Percentiles rank a stretch among this genome's conserved stretches.
These are phyloP conservation scores for Fonsecaea erecta DNA, from an alignment of 2,329 filamentous ascomycete species.

Conservation along the genomic window DNA sequence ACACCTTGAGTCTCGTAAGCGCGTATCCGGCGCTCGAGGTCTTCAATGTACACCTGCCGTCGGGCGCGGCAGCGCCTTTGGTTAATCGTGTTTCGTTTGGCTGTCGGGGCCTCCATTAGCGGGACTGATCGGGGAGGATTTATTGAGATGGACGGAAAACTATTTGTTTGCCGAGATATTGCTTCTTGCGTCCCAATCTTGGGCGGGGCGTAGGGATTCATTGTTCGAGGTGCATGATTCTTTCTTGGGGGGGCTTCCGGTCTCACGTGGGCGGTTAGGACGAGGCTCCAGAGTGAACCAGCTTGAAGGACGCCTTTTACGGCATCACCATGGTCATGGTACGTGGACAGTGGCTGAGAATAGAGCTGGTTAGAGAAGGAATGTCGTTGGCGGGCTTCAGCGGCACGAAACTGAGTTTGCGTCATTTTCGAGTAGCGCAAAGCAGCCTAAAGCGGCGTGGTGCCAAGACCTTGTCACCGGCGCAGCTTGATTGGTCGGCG, in stretches of 20 bases:
- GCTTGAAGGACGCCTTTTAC: background rate
- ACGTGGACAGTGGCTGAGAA: background rate
- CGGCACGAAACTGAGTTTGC: background rate
- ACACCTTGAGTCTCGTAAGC: conserved; percentile 68
- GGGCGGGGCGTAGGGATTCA: background rate
- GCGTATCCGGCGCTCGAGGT: conserved; percentile 68
- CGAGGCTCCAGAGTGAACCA: background rate
- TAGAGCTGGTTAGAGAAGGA: background rate
- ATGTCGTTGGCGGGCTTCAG: background rate
- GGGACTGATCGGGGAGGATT: background rate
- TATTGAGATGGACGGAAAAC: background rate
- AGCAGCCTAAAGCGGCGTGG: background rate
- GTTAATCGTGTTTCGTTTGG: conserved; percentile 70
- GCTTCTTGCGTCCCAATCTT: background rate
- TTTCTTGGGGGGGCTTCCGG: background rate
- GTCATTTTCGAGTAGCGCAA: background rate
- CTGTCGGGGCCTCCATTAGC: background rate
- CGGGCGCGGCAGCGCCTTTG: conserved; percentile 76
- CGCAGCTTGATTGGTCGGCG: background rate
- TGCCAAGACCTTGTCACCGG: background rate
- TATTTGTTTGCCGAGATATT: background rate
- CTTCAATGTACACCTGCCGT: conserved; percentile 72
- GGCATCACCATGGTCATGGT: background rate
- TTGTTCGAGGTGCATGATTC: background rate
- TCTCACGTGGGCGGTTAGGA: background rate